Conservation (phyloP, 345 rosid genomes). For the Camelina sativa region DNA sequence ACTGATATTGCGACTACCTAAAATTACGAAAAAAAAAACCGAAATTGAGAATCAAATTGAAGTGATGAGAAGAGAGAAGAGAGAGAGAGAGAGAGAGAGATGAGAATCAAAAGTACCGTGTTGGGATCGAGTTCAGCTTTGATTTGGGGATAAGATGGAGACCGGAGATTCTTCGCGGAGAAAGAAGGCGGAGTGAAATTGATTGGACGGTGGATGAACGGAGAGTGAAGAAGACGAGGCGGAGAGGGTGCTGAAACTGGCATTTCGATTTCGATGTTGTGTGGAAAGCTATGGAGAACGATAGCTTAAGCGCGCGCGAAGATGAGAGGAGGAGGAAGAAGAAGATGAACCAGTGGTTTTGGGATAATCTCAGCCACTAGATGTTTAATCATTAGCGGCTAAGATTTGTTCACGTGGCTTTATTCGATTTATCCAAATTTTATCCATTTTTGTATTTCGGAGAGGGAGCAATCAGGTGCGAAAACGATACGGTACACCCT, state of each 20-base stretch:
- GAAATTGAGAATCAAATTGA: not conserved
- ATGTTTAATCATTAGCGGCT: not conserved
- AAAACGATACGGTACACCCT: no score
- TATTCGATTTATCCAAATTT: not conserved
- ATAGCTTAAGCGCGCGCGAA: conserved; percentile 45
- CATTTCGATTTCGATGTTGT: conserved; percentile 42
- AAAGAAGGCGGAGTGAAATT: conserved; percentile 43
- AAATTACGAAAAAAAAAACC: not conserved
- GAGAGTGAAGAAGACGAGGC: conserved; percentile 63
- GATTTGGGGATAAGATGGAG: conserved; percentile 58
- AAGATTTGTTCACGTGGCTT: conserved; percentile 33
- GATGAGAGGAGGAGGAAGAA: conserved; percentile 10
- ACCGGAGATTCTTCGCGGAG: conserved; percentile 49
- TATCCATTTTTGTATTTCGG: no score
- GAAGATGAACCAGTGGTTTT: conserved; percentile 27
- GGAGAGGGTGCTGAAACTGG: conserved; percentile 50
- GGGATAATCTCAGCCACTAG: conserved; percentile 42
- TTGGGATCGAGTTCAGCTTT: conserved; percentile 85
- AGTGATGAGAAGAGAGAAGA: not conserved
- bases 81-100: no score
- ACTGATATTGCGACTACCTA: conserved; percentile 85
- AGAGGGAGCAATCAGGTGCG: no score
- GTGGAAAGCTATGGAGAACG: conserved; percentile 9
- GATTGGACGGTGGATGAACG: conserved; percentile 59
- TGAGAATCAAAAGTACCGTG: conserved; percentile 56